Conservation (phyloP, 1,139 yeast genomes). For the Scheffersomyces quercinus region DNA sequence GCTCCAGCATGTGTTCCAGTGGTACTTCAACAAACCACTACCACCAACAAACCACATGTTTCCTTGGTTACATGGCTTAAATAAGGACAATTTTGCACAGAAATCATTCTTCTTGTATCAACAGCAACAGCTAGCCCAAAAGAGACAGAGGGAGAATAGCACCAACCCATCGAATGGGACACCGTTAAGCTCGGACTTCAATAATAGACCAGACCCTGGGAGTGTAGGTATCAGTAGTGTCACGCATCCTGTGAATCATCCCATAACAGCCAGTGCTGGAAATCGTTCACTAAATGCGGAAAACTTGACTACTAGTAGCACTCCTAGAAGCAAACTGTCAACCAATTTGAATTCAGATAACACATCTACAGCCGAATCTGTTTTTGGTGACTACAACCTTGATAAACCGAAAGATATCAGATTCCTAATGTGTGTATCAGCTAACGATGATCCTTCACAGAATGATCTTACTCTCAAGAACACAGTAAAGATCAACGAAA, state of each 20-base stretch:
- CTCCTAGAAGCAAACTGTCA: background rate
- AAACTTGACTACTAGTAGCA: background rate
- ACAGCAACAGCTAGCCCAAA: constrained; percentile 17
- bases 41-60: constrained; percentile 73
- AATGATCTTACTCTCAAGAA: constrained; percentile 47
- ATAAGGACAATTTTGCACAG: constrained; percentile 53
- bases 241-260: too few species aligned
- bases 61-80: constrained; percentile 89
- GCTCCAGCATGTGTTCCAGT: constrained; percentile 35
- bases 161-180: background rate
- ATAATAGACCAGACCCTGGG: background rate
- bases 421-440: constrained; percentile 55
- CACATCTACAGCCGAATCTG: background rate
- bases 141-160: background rate
- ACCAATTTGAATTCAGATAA: too few species aligned
- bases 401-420: constrained; percentile 24
- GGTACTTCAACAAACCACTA: constrained; percentile 53
- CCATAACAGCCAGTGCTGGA: too few species aligned
- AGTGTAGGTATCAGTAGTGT: too few species aligned
- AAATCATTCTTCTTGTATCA: constrained; percentile 39
- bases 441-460: constrained; percentile 24
- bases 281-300: too few species aligned
- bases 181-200: background rate
- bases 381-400: constrained; percentile 5
- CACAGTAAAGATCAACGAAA: constrained; percentile 59